A percentile compares a stretch with the other conserved stretches of the same genome.
Evolutionary conservation across 2,329 filamentous ascomycete genomes (phyloP).

Genomic region (Fusarium penzigii): DNA sequence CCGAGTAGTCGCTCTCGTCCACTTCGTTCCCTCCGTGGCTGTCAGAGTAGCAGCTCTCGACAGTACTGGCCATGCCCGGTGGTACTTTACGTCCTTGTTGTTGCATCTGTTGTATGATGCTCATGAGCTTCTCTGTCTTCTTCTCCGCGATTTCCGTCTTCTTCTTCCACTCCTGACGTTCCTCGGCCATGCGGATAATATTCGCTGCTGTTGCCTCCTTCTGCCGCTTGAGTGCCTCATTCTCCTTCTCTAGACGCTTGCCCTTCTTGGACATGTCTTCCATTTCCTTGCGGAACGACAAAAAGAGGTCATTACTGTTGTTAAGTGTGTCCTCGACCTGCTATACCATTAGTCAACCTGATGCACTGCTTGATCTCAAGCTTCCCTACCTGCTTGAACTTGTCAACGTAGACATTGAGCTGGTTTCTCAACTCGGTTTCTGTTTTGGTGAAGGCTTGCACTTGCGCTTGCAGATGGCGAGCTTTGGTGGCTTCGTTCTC

Average conservation of each 20-base stretch:
- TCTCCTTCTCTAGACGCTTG: slow-evolving; percentile 94
- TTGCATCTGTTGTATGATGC: slow-evolving; percentile 95
- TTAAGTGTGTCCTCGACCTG: slow-evolving; percentile 98
- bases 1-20: slow-evolving; percentile 65
- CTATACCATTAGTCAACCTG: slow-evolving; percentile 29
- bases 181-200: slow-evolving; percentile 96
- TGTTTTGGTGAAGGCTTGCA: slow-evolving; percentile 93
- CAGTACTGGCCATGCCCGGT: slow-evolving; percentile 61
- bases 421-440: slow-evolving; percentile 92
- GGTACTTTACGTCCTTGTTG: slow-evolving; percentile 81
- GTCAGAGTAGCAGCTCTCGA: slow-evolving; percentile 61
- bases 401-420: slow-evolving; percentile 97
- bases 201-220: slow-evolving; percentile 93
- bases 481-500: slow-evolving; percentile 80
- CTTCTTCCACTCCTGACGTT: slow-evolving; percentile 80
- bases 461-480: slow-evolving; percentile 84
- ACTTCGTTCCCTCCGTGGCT: slow-evolving; percentile 50
- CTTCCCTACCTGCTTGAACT: slow-evolving; percentile 91
- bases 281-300: slow-evolving; percentile 98
- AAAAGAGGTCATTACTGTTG: slow-evolving; percentile 95
- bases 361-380: slow-evolving; percentile 7
- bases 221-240: slow-evolving; percentile 85
- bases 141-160: slow-evolving; percentile 57
- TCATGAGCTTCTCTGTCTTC: slow-evolving; percentile 89
- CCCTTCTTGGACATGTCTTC: slow-evolving; percentile 99